phyloP scores from a whole-genome alignment of 2,329 filamentous ascomycete genomes.

The Sclerotinia subarctica region DNA sequence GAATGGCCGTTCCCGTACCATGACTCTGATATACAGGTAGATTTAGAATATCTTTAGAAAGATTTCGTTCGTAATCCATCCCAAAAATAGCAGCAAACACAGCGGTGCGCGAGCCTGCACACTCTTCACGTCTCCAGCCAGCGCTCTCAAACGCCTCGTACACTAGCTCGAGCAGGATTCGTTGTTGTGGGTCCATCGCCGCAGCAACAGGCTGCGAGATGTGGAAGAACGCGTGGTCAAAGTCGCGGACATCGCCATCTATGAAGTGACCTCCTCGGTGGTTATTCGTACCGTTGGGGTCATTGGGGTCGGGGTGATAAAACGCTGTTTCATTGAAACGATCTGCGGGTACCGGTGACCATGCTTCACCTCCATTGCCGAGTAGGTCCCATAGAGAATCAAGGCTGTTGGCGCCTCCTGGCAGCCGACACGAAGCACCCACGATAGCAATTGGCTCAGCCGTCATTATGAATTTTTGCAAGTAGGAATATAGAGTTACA shows the following conservation, averaged over 20 bases:
- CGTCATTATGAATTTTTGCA: conserved; percentile 33
- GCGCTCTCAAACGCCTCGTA: too few species aligned
- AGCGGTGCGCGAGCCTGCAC: too few species aligned
- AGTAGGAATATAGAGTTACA: too few species aligned
- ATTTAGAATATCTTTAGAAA: too few species aligned
- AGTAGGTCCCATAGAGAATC: conserved; percentile 40
- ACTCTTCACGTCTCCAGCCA: too few species aligned
- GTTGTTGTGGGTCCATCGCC: too few species aligned
- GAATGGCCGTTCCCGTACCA: too few species aligned
- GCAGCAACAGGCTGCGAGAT: conserved; percentile 23
- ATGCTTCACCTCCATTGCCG: conserved; percentile 42
- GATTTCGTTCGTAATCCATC: too few species aligned
- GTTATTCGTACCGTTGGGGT: conserved; percentile 36
- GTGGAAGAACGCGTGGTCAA: conserved; percentile 30
- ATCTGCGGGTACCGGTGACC: conserved; percentile 41
- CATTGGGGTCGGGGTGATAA: conserved; percentile 48
- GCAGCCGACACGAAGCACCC: conserved; percentile 20
- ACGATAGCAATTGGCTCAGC: conserved; percentile 23
- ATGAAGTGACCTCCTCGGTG: conserved; percentile 18
- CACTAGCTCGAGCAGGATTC: too few species aligned
- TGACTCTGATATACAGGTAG: too few species aligned
- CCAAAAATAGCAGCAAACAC: too few species aligned
- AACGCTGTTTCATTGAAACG: conserved; percentile 51
- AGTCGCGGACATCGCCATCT: conserved; percentile 22
- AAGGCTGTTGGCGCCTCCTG: conserved; percentile 29